Percentiles rank a stretch among this genome's conserved stretches.
These are phyloP conservation scores for Phaffia rhodozyma DNA, from an alignment of 1,284 basidiomycete genomes.

Conservation along the genomic window DNA sequence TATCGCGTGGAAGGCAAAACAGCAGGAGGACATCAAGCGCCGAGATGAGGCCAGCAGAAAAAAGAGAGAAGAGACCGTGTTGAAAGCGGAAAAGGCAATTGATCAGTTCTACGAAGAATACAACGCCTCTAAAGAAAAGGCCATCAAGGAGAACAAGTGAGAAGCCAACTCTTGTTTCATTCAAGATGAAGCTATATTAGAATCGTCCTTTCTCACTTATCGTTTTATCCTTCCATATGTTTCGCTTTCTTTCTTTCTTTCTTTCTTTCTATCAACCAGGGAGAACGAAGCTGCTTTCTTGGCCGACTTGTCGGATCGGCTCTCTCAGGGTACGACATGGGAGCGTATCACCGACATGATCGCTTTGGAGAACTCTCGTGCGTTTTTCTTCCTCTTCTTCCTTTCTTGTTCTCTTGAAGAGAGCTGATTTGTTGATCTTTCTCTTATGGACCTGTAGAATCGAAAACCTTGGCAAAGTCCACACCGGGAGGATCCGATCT, in stretches of 20 bases:
- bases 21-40: slow-evolving; percentile 72
- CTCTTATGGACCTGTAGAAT: slow-evolving; percentile 38
- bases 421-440: not conserved
- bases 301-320: slow-evolving; percentile 55
- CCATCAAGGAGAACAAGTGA: slow-evolving; percentile 92
- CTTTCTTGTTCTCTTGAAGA: not conserved
- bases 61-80: slow-evolving; percentile 72
- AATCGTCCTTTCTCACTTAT: not conserved
- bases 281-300: slow-evolving; percentile 78
- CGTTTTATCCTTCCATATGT: not conserved
- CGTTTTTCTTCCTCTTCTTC: slow-evolving; percentile 18
- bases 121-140: slow-evolving; percentile 78
- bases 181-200: not conserved
- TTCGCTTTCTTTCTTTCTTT: not conserved
- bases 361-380: slow-evolving; percentile 81
- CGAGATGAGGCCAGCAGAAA: slow-evolving; percentile 63
- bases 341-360: slow-evolving; percentile 77
- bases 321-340: slow-evolving; percentile 91
- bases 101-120: slow-evolving; percentile 96
- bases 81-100: slow-evolving; percentile 80
- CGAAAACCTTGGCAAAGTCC: slow-evolving; percentile 82
- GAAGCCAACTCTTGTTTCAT: slow-evolving; percentile 28
- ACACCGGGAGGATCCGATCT: slow-evolving; percentile 84
- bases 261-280: slow-evolving; percentile 38
- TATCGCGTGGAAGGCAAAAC: slow-evolving; percentile 76